Conservation (phyloP, 2,329 filamentous ascomycete genomes). For the Penicillium sp. region DNA sequence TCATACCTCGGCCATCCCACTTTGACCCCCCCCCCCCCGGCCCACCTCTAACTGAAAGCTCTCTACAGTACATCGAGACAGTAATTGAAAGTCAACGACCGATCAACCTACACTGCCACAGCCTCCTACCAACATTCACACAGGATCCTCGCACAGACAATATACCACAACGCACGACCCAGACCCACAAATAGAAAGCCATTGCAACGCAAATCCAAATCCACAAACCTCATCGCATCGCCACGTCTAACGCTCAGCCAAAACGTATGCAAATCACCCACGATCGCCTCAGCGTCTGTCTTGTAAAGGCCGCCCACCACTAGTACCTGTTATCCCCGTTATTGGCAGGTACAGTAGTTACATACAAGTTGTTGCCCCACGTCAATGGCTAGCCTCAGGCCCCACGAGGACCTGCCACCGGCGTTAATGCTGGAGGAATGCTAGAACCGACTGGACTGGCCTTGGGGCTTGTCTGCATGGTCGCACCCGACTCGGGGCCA, state of each 20-base stretch:
- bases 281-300: not conserved
- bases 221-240: slow-evolving; percentile 2
- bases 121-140: not conserved
- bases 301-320: too few relatives aligned
- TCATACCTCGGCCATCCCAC: slow-evolving; percentile 26
- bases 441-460: slow-evolving; percentile 29
- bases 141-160: slow-evolving; percentile 12
- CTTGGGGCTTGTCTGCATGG: slow-evolving; percentile 17
- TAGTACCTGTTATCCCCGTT: not conserved
- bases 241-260: not conserved
- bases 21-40: not conserved
- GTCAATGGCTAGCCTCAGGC: too few relatives aligned
- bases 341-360: not conserved
- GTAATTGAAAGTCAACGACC: not conserved
- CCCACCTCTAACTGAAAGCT: not conserved
- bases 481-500: slow-evolving; percentile 32
- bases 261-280: slow-evolving; percentile 3
- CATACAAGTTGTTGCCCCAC: not conserved
- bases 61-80: too few relatives aligned
- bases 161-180: not conserved
- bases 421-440: slow-evolving; percentile 12
- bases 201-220: not conserved
- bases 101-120: slow-evolving; percentile 11
- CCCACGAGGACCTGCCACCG: slow-evolving; percentile 10
- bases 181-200: not conserved